Percentiles rank a stretch among this genome's conserved stretches.
These are phyloP conservation scores for Tolypocladium tundrense DNA, from an alignment of 2,329 filamentous ascomycete species.

Conservation along the genomic window DNA sequence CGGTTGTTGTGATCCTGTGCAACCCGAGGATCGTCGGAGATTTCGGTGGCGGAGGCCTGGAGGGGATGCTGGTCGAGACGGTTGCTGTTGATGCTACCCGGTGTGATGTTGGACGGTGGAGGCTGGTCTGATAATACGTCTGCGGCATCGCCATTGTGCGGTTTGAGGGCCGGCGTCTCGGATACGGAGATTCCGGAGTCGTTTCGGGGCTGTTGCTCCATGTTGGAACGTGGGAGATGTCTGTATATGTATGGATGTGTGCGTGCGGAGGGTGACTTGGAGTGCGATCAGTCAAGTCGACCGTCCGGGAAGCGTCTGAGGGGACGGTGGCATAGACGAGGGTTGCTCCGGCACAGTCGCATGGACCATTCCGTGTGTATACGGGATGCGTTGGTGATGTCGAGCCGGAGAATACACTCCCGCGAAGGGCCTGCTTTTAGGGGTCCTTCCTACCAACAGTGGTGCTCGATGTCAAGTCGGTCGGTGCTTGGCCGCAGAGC, in stretches of 20 bases:
- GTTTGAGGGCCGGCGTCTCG: not conserved
- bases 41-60: not conserved
- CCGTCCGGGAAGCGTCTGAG: not conserved
- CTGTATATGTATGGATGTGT: not conserved
- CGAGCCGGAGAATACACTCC: not conserved
- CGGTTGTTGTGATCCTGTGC: not conserved
- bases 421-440: not conserved
- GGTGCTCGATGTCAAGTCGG: not conserved
- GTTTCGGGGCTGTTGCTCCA: not conserved
- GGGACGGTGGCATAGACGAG: not conserved
- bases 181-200: not conserved
- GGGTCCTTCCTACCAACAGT: not conserved
- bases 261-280: not conserved
- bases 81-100: not conserved
- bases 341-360: not conserved
- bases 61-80: not conserved
- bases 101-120: not conserved
- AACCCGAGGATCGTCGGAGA: not conserved
- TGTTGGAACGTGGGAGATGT: not conserved
- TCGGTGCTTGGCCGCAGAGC: not conserved
- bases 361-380: not conserved
- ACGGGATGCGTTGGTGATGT: not conserved
- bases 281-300: not conserved
- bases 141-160: not conserved
- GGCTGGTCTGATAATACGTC: not conserved